Evolutionary conservation across 2,329 filamentous ascomycete species (phyloP).

Genomic region (Trichoderma guizhouense): DNA sequence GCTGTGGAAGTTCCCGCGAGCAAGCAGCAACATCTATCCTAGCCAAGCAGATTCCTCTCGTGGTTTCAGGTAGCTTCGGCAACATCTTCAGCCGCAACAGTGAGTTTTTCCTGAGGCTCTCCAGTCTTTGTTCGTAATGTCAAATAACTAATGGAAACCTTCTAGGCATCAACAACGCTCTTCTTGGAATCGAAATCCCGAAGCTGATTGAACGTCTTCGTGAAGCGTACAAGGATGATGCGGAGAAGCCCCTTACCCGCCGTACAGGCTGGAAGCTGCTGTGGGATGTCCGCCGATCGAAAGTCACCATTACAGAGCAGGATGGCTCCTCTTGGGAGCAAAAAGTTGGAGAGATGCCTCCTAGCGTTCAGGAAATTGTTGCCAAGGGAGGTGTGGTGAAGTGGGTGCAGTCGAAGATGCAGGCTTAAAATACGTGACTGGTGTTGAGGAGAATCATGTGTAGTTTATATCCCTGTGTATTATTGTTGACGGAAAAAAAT

Average conservation of each 20-base stretch:
- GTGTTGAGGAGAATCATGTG: background rate
- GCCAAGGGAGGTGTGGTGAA: slow-evolving; percentile 69
- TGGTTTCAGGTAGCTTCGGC: slow-evolving; percentile 75
- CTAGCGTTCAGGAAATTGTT: slow-evolving; percentile 85
- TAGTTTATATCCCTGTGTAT: background rate
- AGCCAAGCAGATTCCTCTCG: slow-evolving; percentile 74
- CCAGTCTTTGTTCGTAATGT: background rate
- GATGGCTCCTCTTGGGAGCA: slow-evolving; percentile 69
- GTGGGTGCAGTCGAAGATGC: slow-evolving; percentile 74
- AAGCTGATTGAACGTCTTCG: slow-evolving; percentile 63
- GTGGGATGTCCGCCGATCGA: slow-evolving; percentile 75
- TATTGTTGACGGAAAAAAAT: background rate
- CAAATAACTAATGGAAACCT: background rate
- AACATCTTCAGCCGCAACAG: slow-evolving; percentile 77
- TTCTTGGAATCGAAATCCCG: slow-evolving; percentile 70
- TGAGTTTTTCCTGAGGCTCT: background rate
- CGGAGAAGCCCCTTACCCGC: slow-evolving; percentile 57
- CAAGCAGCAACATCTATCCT: slow-evolving; percentile 83
- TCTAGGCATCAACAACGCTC: slow-evolving; percentile 67
- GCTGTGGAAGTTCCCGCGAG: slow-evolving; percentile 75
- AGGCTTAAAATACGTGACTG: background rate
- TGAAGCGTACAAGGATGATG: slow-evolving; percentile 52
- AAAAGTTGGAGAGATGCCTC: slow-evolving; percentile 77
- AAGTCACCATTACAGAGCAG: slow-evolving; percentile 68
- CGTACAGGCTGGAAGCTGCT: slow-evolving; percentile 79